Percentiles rank a stretch among this genome's conserved stretches.
phyloP scores from a whole-genome alignment of 768 basidiomycete species.

The Pleurotus giganteus region DNA sequence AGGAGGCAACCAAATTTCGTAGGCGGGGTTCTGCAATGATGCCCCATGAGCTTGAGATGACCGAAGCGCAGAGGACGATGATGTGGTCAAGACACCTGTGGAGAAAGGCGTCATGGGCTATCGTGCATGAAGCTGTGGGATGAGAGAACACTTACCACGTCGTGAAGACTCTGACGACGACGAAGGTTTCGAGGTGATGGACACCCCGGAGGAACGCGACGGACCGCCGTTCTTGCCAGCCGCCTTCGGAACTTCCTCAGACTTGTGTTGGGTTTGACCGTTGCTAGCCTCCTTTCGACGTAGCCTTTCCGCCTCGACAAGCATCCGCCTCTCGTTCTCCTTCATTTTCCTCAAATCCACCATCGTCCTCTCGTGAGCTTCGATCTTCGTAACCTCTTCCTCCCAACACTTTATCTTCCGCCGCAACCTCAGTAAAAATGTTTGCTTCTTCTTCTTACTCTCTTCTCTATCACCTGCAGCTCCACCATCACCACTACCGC shows the following conservation, averaged over 20 bases:
- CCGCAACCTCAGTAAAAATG: conserved; percentile 20
- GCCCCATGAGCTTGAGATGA: not conserved
- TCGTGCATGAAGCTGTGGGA: not conserved
- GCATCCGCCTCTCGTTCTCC: conserved; percentile 24
- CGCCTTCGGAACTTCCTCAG: not conserved
- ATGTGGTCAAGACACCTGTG: not conserved
- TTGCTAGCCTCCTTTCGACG: conserved; percentile 24
- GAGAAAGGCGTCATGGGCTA: not conserved
- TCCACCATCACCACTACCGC: conserved; percentile 21
- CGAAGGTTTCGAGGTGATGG: no score
- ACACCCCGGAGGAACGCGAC: not conserved
- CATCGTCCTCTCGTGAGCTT: conserved; percentile 39
- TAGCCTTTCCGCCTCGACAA: conserved; percentile 20
- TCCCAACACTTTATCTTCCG: conserved; percentile 23
- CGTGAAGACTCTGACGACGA: not conserved
- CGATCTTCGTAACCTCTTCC: conserved; percentile 25
- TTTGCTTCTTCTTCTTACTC: conserved; percentile 19
- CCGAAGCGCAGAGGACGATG: not conserved
- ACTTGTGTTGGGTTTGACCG: not conserved
- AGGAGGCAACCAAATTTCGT: conserved; percentile 4
- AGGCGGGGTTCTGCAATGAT: not conserved
- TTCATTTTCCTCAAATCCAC: conserved; percentile 26
- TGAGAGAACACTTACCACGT: not conserved
- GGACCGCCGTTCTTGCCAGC: not conserved
- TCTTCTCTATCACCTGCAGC: conserved; percentile 18